These are phyloP conservation scores for Clathrus columnatus DNA, from an alignment of 768 basidiomycete species.

Conservation along the genomic window DNA sequence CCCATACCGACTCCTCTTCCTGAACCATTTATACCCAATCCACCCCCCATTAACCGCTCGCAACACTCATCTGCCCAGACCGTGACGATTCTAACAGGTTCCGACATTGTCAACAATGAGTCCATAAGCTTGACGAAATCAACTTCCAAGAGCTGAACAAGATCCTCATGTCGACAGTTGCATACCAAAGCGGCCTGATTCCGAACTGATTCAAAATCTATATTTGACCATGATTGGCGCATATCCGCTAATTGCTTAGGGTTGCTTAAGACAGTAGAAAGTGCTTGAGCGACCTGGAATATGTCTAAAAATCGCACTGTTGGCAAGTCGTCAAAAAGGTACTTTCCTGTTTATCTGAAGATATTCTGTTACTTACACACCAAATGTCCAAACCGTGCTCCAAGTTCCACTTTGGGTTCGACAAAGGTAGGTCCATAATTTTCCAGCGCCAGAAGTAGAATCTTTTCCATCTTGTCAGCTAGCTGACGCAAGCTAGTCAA, in stretches of 20 bases:
- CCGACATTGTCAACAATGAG: conserved; percentile 55
- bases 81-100: conserved; percentile 83
- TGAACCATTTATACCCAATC: conserved; percentile 16
- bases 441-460: conserved; percentile 70
- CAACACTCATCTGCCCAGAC: conserved; percentile 88
- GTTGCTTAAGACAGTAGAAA: conserved; percentile 81
- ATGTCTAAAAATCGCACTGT: conserved; percentile 86
- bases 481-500: conserved; percentile 68
- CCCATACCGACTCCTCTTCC: conserved; percentile 41
- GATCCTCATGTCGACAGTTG: conserved; percentile 86
- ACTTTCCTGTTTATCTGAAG: neutral
- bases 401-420: conserved; percentile 84
- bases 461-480: conserved; percentile 89
- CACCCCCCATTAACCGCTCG: conserved; percentile 68
- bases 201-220: conserved; percentile 85
- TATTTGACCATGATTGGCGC: conserved; percentile 80
- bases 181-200: conserved; percentile 91
- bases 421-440: conserved; percentile 83
- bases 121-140: conserved; percentile 78
- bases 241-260: conserved; percentile 79
- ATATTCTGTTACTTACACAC: conserved; percentile 51
- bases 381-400: conserved; percentile 84
- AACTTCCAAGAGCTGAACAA: conserved; percentile 76
- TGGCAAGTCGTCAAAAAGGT: conserved; percentile 13
- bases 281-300: conserved; percentile 83